Percentiles rank a stretch among this genome's conserved stretches.
These are phyloP conservation scores for bread wheat (Triticum aestivum) DNA, from an alignment of 176 grass and related monocot species.

Conservation along the genomic window IWGSC_CS_RefSeq_v2.1 NC_057811.1:386888911-386889410, in stretches of 20 bases:
- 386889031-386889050: slow-evolving; percentile 56
- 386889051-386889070: slow-evolving; percentile 34
- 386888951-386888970: slow-evolving; percentile 45
- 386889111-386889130: slow-evolving; percentile 43
- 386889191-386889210: slow-evolving; percentile 42
- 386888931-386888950: slow-evolving; percentile 51
- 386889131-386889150: background rate
- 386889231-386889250: slow-evolving; percentile 81
- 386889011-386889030: slow-evolving; percentile 84
- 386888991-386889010: slow-evolving; percentile 54
- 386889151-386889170: slow-evolving; percentile 65
- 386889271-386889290: slow-evolving; percentile 64
- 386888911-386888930: slow-evolving; percentile 63
- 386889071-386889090: slow-evolving; percentile 49
- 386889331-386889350: slow-evolving; percentile 58
- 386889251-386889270: slow-evolving; percentile 76
- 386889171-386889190: background rate
- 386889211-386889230: slow-evolving; percentile 69
- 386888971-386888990: slow-evolving; percentile 74
- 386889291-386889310: slow-evolving; percentile 56
- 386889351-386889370: slow-evolving; percentile 34
- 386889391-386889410: slow-evolving; percentile 71
- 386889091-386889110: slow-evolving; percentile 48
- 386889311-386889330: slow-evolving; percentile 57
- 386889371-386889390: slow-evolving; percentile 60